These are phyloP conservation scores for Verticillium albo-atrum DNA, from an alignment of 2,329 filamentous ascomycete genomes.

Conservation along the genomic window DNA sequence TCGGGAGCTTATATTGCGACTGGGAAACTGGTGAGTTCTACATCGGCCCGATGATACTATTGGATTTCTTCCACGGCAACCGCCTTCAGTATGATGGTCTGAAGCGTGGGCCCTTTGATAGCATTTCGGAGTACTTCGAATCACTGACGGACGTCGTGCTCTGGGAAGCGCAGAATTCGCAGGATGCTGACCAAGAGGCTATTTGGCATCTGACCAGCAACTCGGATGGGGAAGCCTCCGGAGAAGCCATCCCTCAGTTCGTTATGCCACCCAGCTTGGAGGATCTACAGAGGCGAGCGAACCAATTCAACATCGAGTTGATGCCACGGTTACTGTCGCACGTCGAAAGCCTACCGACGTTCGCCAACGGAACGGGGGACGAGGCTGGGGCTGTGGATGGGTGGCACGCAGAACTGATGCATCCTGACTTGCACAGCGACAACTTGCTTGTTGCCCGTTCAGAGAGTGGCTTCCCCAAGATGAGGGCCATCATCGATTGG, in stretches of 20 bases:
- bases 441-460: constrained; percentile 2
- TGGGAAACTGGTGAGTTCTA: constrained; percentile 5
- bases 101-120: constrained; percentile 1
- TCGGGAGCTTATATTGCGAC: constrained; percentile 8
- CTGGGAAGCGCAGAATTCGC: neutral
- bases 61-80: neutral
- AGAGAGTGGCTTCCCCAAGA: neutral
- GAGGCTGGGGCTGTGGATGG: constrained; percentile 2
- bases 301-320: neutral
- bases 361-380: neutral
- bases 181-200: neutral
- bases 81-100: neutral
- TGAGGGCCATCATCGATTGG: constrained; percentile 9
- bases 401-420: constrained; percentile 1
- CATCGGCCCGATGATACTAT: constrained; percentile 1
- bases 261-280: neutral
- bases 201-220: neutral
- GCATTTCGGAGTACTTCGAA: neutral
- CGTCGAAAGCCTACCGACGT: neutral
- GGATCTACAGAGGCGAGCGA: neutral
- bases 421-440: constrained; percentile 5
- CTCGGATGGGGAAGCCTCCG: neutral
- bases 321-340: neutral
- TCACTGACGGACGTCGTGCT: neutral
- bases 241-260: neutral